Evolutionary conservation across 352 stramenopile species (phyloP).

Genomic region (Globisporangium paroecandrum): DNA sequence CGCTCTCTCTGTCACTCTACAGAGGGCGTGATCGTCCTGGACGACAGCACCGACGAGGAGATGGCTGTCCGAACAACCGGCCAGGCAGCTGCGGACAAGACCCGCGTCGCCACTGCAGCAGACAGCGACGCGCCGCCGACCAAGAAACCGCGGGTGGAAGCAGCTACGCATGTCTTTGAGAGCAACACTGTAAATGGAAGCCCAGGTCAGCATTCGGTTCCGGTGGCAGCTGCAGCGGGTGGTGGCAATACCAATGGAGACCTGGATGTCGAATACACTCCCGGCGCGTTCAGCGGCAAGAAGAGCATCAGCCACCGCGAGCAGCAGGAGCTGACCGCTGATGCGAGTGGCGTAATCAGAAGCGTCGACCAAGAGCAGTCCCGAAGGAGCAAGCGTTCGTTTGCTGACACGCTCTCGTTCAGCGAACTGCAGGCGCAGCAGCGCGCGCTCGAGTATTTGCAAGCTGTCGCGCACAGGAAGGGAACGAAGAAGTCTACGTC

Average conservation of each 20-base stretch:
- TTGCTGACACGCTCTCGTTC: constrained; percentile 43
- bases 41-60: constrained; percentile 51
- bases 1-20: background rate
- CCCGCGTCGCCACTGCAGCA: background rate
- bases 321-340: background rate
- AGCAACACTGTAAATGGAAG: background rate
- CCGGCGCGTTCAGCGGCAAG: background rate
- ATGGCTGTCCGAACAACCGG: background rate
- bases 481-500: constrained; percentile 18
- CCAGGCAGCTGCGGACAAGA: constrained; percentile 2
- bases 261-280: constrained; percentile 11
- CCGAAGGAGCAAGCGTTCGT: constrained; percentile 23
- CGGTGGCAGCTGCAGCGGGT: background rate
- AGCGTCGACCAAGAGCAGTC: background rate
- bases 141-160: constrained; percentile 16
- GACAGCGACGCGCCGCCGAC: background rate
- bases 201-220: background rate
- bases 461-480: constrained; percentile 11
- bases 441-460: constrained; percentile 33
- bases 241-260: background rate
- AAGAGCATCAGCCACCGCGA: constrained; percentile 2
- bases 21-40: constrained; percentile 42
- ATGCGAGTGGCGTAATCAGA: background rate
- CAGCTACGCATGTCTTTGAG: background rate
- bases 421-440: constrained; percentile 69